Evolutionary conservation across 192 early-diverging fungal species (phyloP), one percentile per base, ranked within the genome.

Genomic region (Phlyctochytrium planicorne): DNA sequence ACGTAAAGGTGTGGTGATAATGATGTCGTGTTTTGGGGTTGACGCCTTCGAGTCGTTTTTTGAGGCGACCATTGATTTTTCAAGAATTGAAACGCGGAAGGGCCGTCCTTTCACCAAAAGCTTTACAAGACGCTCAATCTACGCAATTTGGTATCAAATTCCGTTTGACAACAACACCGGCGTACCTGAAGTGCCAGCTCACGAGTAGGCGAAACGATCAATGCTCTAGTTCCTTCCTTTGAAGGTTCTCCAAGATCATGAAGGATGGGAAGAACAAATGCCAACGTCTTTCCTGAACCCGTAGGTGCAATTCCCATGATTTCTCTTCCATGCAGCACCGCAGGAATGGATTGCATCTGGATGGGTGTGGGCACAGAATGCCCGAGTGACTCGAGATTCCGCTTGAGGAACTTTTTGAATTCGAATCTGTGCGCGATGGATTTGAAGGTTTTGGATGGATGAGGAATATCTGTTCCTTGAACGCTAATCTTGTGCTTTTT

Each of bases 261-360:
- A 56, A 99, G 69, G 30, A 99, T 94, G 0, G 95, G 94, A 29
- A 99, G 77, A 37, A 95, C 65, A 63, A 91, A 99, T 0, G 97
- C 96, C 71, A 97, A 73, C 0, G 97, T 99, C 78, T 99, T 99
- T 72, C 97, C 97, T 2, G 94, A 96, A 62, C 97, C 96, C 24
- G 97, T 99, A 34, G 95, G 97, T 6, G 97, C 94, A 77, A 91
- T 91, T 1, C 94, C 92, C 82, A 99, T 95, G 1, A 99, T 34
- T 73, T 99, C 97, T 16, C 94, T 87, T n/a, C 86, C 87, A 50
- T 95, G 90, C n/a, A 97, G 72, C 32, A 93, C 84, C 3, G 96
- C 83, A 3, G 95, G 93, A 24, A 94, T 84, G 0, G 92, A 84
- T 73, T 97, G 95, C 94, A 97, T 95, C 72, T 97, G 95, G 75